Percentiles rank a stretch among this genome's conserved stretches.
These are phyloP conservation scores for Trifolium pratense DNA, from an alignment of 306 rosid genomes.

Conservation along the genomic window DNA sequence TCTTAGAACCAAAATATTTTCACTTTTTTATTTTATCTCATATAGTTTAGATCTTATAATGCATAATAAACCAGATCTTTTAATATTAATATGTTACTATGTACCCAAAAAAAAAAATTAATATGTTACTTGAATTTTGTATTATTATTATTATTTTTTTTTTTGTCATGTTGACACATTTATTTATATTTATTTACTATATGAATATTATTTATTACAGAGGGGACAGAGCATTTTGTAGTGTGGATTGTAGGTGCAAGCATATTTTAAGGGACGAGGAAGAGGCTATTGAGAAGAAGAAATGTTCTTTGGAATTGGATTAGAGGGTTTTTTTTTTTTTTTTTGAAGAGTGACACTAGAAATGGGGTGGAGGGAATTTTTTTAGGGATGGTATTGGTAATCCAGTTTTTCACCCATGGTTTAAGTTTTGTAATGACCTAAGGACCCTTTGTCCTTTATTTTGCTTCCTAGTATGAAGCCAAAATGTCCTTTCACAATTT, in stretches of 20 bases:
- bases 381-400: background rate
- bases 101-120: too few relatives aligned
- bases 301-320: constrained; percentile 53
- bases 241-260: constrained; percentile 91
- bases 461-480: constrained; percentile 73
- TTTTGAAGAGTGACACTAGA: background rate
- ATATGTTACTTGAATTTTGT: constrained; percentile 6
- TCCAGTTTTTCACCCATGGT: constrained; percentile 49
- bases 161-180: background rate
- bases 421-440: constrained; percentile 47
- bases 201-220: constrained; percentile 44
- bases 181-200: background rate
- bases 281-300: constrained; percentile 53
- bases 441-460: constrained; percentile 42
- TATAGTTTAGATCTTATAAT: constrained; percentile 28
- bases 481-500: constrained; percentile 50
- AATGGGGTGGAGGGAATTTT: background rate
- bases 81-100: too few relatives aligned
- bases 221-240: constrained; percentile 89
- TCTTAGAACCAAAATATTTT: background rate
- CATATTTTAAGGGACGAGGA: constrained; percentile 90
- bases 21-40: background rate
- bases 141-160: background rate
- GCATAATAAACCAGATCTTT: too few relatives aligned
- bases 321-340: background rate